Base-by-base conservation (phyloP, 2,329 filamentous ascomycete genomes). In the Aspergillus melleus region DNA sequence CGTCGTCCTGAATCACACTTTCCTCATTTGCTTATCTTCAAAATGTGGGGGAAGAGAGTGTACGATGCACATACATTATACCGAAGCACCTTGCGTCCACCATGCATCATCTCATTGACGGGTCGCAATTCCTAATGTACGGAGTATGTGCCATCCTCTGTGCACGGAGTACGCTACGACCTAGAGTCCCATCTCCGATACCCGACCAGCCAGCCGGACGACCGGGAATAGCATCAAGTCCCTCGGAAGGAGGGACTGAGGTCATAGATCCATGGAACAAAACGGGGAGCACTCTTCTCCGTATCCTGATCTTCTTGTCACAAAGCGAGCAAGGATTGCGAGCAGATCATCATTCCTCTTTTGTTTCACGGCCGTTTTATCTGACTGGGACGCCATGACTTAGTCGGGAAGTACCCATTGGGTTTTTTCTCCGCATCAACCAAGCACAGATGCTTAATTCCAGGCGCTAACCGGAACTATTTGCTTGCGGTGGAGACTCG, bases 401-500 rank as follows among this genome's bases (percentile, higher is more conserved):
- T 47, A 47, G 44, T 24, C 44, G n/a, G 16, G 46, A 57, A 24
- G 46, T 14, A 32, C 9, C 32, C 39, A 49, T 46, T 32, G 20
- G 47, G 19, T 42, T 36, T 47, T 50, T 61, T 58, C 61, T 61
- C 59, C 61, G 63, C 63, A 61, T 57, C 14, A 47, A 53, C 49
- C 54, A 52, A 58, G 54, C 54, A 59, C 57, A 42, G 60, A 61
- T 61, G 60, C 60, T 59, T 61, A 62, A 54, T 58, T 53, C n/a
- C 46, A 26, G 52, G 52, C 52, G 50, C 61, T 62, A 64, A 60
- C 61, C 61, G 54, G 59, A 63, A 63, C 61, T 61, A 65, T 65
- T 39, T 65, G 60, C 51, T 29, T 36, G 39, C 56, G 26, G 62
- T 64, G 62, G 62, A 61, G 51, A 50, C 49, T 57, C 16, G 55